Evolutionary conservation across 2,329 filamentous ascomycete species (phyloP).

Genomic region (Paraphaeosphaeria minitans): DNA sequence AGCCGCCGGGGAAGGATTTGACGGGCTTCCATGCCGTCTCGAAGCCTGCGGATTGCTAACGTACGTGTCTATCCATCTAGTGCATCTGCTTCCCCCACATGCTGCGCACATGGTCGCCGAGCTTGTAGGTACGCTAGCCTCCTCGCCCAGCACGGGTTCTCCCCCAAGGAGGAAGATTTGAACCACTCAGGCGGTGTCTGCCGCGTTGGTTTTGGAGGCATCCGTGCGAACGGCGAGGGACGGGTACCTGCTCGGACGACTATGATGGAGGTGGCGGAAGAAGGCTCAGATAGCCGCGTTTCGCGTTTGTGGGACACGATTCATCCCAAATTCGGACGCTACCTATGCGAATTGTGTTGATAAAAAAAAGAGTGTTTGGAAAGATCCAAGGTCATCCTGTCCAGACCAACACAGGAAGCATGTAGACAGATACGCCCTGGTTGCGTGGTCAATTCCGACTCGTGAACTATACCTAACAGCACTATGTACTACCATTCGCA

Average conservation of each 20-base stretch:
- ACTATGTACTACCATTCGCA: too few relatives aligned
- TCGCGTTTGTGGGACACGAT: background rate
- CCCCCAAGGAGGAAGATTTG: background rate
- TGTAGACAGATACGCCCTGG: too few relatives aligned
- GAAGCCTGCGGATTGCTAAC: background rate
- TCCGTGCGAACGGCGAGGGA: background rate
- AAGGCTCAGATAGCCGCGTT: background rate
- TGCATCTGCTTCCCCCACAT: background rate
- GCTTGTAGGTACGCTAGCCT: background rate
- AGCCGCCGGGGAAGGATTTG: background rate
- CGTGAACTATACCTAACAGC: too few relatives aligned
- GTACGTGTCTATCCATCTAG: too few relatives aligned
- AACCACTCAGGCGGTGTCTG: background rate
- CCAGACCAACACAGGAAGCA: too few relatives aligned
- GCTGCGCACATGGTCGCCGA: background rate
- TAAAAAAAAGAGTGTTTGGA: too few relatives aligned
- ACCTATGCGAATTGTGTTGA: background rate
- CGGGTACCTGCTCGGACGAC: background rate
- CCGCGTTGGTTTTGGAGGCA: background rate
- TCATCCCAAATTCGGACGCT: background rate
- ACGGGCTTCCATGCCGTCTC: background rate
- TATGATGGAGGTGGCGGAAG: background rate
- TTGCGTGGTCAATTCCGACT: too few relatives aligned
- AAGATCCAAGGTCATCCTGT: too few relatives aligned
- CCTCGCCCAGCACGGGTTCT: background rate